Evolutionary conservation across 345 rosid genomes (phyloP), one percentile per base, ranked within the genome.

Genomic region (Eucalyptus viminalis): DNA sequence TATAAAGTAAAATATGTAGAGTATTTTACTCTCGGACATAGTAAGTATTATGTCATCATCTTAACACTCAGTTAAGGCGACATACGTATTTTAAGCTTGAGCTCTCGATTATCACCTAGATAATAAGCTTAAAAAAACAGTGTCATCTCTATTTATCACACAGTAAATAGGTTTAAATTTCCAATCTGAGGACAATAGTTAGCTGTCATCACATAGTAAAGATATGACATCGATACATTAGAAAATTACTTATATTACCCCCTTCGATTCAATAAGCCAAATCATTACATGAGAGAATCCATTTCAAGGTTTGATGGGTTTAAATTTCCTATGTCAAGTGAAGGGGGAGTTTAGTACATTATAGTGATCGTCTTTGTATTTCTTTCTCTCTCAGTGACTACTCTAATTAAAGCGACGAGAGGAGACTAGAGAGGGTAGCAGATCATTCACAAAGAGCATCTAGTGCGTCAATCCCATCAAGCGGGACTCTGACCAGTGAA

Each of bases 341-440:
- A 31, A 34, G 44, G 22, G 43, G 22, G 22, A 34, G 19, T 34
- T 69, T 69, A 31, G 80, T 6, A 15, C 21, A 3, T 34, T 34
- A 31, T 67, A 67, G 40, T 16, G 80, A 67, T 9, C 5, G 13
- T 69, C 24, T 34, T 69, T 34, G 43, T 69, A 31, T 69, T 29
- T 86, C 37, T 34, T 17, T 53, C 17, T 43, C 22, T 86, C 31
- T 15, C 56, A 25, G 9, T 14, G 56, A 45, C 37, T 11, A 25
- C 17, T 87, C 4, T 89, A 94, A 95, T 22, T 94, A 88, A 92
- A 92, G 92, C 91, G 90, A 92, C 87, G 93, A 14, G 95, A 93
- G 91, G 94, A 94, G 76, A 91, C 93, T 11, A 91, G 91, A 90
- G 92, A 93, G 49, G 89, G 92, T 89, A 91, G 80, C 86, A 88